Evolutionary conservation across 176 grass and related monocot species (phyloP), one percentile per base, ranked within the genome.

Genomic region (Puccinellia tenuiflora): DNA sequence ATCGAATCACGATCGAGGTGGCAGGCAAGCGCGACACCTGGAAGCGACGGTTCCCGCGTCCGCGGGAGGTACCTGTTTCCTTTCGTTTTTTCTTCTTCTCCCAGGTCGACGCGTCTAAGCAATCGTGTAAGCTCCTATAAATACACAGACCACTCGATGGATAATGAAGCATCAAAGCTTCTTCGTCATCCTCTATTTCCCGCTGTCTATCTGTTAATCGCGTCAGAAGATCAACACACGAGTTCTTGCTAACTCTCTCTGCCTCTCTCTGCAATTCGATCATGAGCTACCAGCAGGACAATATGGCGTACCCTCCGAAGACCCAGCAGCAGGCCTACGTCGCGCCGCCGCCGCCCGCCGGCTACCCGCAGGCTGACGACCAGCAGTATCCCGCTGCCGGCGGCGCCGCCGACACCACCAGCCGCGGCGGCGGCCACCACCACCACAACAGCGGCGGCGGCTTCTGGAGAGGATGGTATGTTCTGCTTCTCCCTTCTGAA

Each of bases 381-480:
- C 71, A 51, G 45, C 71, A 74, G 71, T 74, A 51, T 1, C 43
- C 71, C 8, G 67, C 5, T 40, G 45, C 45, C 16, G 71, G 1
- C 45, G 45, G 26, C 9, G 26, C 17, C 25, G 71, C 9, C 4
- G 45, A 20, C 4, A 73, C 70, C 25, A 74, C 71, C 16, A 74
- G 71, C 71, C 71, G 45, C 45, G 64, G 64, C 64, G 71, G 71
- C 4, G 24, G 24, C 60, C 59, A 63, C 28, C 61, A 60, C 25
- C 57, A 66, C 9, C 64, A 68, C 68, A 22, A 72, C 22, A 25
- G 11, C 70, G 71, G 71, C 26, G 71, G 45, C 45, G 71, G 71
- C 45, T 74, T 74, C 71, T 74, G 71, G 71, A 74, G 71, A 74
- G 71, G 71, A 48, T 74, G 71, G 71, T 74, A 74, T 2, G 45